Conservation (phyloP, 352 stramenopile genomes). For the Phytopythium helicoides region DNA sequence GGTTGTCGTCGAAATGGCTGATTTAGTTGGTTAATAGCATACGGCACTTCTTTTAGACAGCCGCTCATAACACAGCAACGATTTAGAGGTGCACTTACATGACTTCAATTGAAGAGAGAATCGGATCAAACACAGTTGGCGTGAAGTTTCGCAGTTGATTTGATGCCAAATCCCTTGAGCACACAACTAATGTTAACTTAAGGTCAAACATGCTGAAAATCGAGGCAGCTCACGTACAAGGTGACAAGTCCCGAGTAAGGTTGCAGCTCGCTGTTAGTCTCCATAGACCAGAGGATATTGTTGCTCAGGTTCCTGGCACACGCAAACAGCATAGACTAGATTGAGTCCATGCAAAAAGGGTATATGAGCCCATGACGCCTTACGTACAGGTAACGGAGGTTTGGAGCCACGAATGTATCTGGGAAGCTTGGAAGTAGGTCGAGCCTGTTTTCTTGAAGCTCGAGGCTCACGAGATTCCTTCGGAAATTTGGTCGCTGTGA, state of each 20-base stretch:
- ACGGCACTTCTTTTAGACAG: too few species aligned
- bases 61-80: too few species aligned
- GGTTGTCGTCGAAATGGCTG: constrained; percentile 60
- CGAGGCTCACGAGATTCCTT: constrained; percentile 33
- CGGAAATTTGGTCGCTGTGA: constrained; percentile 43
- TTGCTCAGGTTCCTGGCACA: constrained; percentile 52
- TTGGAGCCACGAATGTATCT: constrained; percentile 19
- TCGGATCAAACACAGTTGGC: constrained; percentile 36
- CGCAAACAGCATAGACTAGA: not conserved
- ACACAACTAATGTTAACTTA: not conserved
- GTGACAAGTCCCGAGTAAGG: constrained; percentile 38
- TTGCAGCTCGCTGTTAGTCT: constrained; percentile 42
- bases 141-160: constrained; percentile 63
- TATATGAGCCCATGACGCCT: too few species aligned
- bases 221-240: constrained; percentile 32
- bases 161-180: constrained; percentile 53
- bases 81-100: too few species aligned
- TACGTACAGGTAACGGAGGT: constrained; percentile 48
- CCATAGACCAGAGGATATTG: constrained; percentile 60
- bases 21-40: too few species aligned
- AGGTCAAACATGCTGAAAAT: not conserved
- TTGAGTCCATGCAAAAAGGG: too few species aligned
- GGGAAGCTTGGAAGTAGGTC: constrained; percentile 57
- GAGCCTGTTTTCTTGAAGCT: constrained; percentile 51
- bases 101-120: constrained; percentile 39